These are phyloP conservation scores for Globisporangium abappressorium DNA, from an alignment of 352 stramenopile genomes.

Conservation along the genomic window DNA sequence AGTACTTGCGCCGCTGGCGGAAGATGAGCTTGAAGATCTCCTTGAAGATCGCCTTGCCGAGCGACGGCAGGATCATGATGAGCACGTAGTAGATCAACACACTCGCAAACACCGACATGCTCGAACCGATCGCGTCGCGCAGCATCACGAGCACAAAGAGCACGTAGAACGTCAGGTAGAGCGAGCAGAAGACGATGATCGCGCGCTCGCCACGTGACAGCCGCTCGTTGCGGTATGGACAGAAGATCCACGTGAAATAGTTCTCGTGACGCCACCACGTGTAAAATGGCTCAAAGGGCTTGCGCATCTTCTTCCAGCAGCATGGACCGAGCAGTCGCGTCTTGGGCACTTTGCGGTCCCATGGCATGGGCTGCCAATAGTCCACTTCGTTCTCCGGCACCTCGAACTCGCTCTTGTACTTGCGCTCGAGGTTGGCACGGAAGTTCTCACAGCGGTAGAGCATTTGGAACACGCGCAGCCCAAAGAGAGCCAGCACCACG, in stretches of 20 bases:
- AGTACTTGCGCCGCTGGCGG: constrained; percentile 64
- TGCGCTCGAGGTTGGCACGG: constrained; percentile 55
- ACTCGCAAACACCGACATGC: constrained; percentile 36
- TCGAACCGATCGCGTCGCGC: constrained; percentile 32
- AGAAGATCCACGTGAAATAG: constrained; percentile 80
- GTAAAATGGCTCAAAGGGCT: constrained; percentile 63
- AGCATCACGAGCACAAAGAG: constrained; percentile 67
- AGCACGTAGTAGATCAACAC: constrained; percentile 54
- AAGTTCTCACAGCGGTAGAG: constrained; percentile 51
- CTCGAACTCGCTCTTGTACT: constrained; percentile 48
- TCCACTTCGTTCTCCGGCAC: constrained; percentile 65
- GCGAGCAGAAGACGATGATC: constrained; percentile 64
- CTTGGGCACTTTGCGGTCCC: constrained; percentile 71
- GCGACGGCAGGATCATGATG: constrained; percentile 48
- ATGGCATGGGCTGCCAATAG: constrained; percentile 67
- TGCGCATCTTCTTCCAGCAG: constrained; percentile 65
- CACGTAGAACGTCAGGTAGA: constrained; percentile 79
- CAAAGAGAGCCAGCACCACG: constrained; percentile 46
- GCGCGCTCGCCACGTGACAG: constrained; percentile 53
- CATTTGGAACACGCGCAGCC: constrained; percentile 65
- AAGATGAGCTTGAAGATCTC: constrained; percentile 80
- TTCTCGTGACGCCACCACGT: constrained; percentile 77
- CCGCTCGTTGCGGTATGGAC: constrained; percentile 60
- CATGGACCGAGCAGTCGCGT: constrained; percentile 56
- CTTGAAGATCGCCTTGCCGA: constrained; percentile 69